Evolutionary conservation across 2,329 filamentous ascomycete species (phyloP), one percentile per base, ranked within the genome.

Genomic region (Malbranchea zuffiana): DNA sequence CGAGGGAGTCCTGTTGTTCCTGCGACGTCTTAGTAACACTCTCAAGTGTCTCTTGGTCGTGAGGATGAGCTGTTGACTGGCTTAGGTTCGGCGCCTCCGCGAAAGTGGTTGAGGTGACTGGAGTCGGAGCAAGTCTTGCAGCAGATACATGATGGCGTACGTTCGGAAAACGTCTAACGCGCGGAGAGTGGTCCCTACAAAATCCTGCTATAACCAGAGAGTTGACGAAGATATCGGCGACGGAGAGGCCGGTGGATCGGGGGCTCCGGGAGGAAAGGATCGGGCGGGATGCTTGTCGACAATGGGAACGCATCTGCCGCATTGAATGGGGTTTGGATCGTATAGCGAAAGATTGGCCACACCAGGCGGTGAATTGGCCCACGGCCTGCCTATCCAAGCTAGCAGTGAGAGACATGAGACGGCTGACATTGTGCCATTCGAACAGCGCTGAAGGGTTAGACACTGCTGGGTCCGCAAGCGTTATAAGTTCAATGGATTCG

Each of bases 361-460:
- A 26, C 26, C 62, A 64, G 44, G 65, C 62, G 58, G 62, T 56
- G 54, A 63, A 54, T 56, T 63, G 62, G 60, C 62, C 61, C 57
- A 60, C 56, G 48, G 59, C 54, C 52, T 62, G 65, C 66, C 67
- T 64, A 56, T 68, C 62, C 59, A 68, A 64, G 61, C 63, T 63
- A 62, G 66, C 66, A 63, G 70, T 57, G 62, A 68, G 62, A 71
- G 71, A 74, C 75, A 80, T 79, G 72, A 71, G 71, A 69, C 54
- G 62, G 57, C 63, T 64, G 61, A 68, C 75, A 79, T 78, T 50
- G 65, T 75, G 71, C 62, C 60, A 61, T 58, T 47, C 24, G 49
- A 42, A 54, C 47, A 18, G 29, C 18, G 24, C 18, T 3, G 16
- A 39, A 27, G n/a, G 24, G 31, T n/a, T n/a, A n/a, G n/a, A n/a